These are phyloP conservation scores for Rhizomucor pusillus DNA, from an alignment of 371 early-diverging fungal genomes.

Conservation along the genomic window DNA sequence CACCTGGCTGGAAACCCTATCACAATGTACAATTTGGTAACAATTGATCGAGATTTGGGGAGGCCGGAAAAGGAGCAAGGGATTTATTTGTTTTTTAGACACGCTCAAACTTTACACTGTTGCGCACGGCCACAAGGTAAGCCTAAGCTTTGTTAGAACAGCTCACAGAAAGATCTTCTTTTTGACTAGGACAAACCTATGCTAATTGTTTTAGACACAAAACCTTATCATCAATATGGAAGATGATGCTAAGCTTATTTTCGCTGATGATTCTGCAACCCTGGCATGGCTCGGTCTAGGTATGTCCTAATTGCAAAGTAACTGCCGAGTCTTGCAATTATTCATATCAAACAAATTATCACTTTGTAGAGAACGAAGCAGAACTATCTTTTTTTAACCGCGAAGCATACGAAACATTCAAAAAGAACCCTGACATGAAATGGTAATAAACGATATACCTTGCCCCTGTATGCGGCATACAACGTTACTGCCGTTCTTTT, in stretches of 20 bases:
- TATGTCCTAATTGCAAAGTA: conserved; percentile 21
- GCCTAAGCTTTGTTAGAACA: background rate
- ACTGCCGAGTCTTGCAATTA: background rate
- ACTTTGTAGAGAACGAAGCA: conserved; percentile 73
- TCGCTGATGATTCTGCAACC: conserved; percentile 58
- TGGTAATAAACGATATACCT: conserved; percentile 49
- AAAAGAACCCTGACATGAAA: conserved; percentile 76
- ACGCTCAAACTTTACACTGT: conserved; percentile 86
- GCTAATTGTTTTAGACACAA: conserved; percentile 45
- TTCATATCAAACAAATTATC: conserved; percentile 1
- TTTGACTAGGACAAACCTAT: background rate
- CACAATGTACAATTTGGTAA: conserved; percentile 64
- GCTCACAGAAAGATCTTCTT: background rate
- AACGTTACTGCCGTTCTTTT: no score
- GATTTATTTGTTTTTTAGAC: conserved; percentile 39
- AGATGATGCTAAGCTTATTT: conserved; percentile 65
- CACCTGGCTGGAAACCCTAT: conserved; percentile 74
- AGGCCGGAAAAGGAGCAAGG: background rate
- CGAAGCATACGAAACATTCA: conserved; percentile 70
- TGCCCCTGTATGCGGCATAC: no score
- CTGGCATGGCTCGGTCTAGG: conserved; percentile 65
- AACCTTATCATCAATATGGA: conserved; percentile 88
- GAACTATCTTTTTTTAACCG: conserved; percentile 83
- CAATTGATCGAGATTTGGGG: background rate
- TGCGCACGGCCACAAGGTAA: conserved; percentile 82